Evolutionary conservation across 306 rosid species (phyloP), one percentile per base, ranked within the genome.

Genomic region (Crataegus laevigata): DNA sequence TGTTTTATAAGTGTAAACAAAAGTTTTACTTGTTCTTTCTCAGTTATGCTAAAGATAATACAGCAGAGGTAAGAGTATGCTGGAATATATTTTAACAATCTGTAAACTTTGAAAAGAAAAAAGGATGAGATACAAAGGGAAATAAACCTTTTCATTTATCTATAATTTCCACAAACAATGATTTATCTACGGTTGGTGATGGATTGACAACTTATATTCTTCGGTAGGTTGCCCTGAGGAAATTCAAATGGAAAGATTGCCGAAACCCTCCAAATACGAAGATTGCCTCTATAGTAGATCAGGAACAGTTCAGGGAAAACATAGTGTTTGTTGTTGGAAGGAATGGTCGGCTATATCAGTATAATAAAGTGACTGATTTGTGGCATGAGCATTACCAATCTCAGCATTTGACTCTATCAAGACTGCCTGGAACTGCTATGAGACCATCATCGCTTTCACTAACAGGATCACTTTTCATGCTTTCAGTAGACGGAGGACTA

Each of bases 311-410:
- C 77, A 86, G 98, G 81, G 98, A 90, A 77, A 90, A 91, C 45
- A 63, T 91, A 68, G 91, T 94, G 75, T 94, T 94, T 15, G 91
- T 91, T 26, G 60, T 86, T 0, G 98, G 98, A 85, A 85, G 84
- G 80, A 85, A 94, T 6, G 96, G 98, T 10, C 88, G 87, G 43
- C 77, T 94, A 15, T 94, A 94, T 79, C 98, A 94, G 87, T 94
- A 91, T 69, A 94, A 94, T 84, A 91, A 88, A 88, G 90, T 94
- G 82, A 88, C 86, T 66, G 91, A 85, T 69, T 61, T 94, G 67
- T 94, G 98, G 98, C 98, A 94, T 78, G 88, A 94, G 79, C 98
- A 94, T 82, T 79, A 87, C 84, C 96, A 94, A 66, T 91, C 98
- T 76, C 96, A 84, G 77, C 96, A 94, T 82, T 85, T 94, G 87